A percentile compares a stretch with the other conserved stretches of the same genome.
Evolutionary conservation across 192 early-diverging fungal genomes (phyloP).

Genomic region (Rhizophagus prolifer): DNA sequence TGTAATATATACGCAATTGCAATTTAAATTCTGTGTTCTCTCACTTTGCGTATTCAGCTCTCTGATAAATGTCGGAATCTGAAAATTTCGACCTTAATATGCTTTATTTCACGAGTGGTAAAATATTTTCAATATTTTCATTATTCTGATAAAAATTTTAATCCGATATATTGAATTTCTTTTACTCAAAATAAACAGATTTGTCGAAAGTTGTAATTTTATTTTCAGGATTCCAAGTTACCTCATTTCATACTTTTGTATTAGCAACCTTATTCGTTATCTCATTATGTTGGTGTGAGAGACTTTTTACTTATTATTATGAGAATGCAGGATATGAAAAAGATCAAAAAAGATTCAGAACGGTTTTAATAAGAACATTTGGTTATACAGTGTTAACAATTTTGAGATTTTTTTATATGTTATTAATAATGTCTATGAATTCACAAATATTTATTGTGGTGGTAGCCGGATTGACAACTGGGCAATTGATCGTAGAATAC

Average conservation of each 20-base stretch:
- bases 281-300: conserved; percentile 17
- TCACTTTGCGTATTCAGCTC: neutral
- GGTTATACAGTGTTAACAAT: neutral
- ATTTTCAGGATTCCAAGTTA: conserved; percentile 4
- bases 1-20: neutral
- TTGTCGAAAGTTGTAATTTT: neutral
- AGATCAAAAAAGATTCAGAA: neutral
- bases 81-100: neutral
- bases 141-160: neutral
- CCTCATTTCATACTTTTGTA: neutral
- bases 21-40: neutral
- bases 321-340: neutral
- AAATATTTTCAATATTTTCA: neutral
- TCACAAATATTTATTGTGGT: conserved; percentile 15
- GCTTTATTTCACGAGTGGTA: neutral
- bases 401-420: conserved; percentile 21
- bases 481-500: conserved; percentile 20
- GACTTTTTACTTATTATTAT: conserved; percentile 1
- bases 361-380: neutral
- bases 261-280: neutral
- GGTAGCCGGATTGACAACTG: conserved; percentile 16
- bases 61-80: neutral
- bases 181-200: neutral
- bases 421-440: conserved; percentile 15
- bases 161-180: neutral